Percentiles rank a stretch among this genome's conserved stretches.
These are phyloP conservation scores for Phaseolus lunatus DNA, from an alignment of 306 rosid genomes.

Conservation along the genomic window DNA sequence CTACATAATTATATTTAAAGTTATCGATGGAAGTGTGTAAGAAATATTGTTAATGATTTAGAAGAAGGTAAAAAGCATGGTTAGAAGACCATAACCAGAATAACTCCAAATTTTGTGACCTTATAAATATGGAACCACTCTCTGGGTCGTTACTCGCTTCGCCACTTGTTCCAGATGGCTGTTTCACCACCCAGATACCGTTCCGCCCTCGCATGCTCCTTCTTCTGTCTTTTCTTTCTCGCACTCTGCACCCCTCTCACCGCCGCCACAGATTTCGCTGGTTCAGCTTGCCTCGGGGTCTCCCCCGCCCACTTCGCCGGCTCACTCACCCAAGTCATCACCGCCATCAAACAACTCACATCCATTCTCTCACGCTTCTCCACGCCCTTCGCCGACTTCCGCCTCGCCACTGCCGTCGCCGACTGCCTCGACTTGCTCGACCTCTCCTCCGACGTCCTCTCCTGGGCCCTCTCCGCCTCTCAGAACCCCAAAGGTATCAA, in stretches of 20 bases:
- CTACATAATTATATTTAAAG: too few relatives aligned
- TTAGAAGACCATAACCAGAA: too few relatives aligned
- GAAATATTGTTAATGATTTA: too few relatives aligned
- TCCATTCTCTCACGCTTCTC: constrained; percentile 59
- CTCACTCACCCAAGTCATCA: constrained; percentile 50
- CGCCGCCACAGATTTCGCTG: not conserved
- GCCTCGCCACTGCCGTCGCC: constrained; percentile 65
- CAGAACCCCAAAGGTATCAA: constrained; percentile 58
- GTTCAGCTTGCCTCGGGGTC: constrained; percentile 56
- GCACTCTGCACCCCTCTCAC: constrained; percentile 20
- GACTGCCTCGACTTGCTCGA: constrained; percentile 84
- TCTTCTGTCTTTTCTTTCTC: constrained; percentile 15
- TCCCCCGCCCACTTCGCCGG: constrained; percentile 50
- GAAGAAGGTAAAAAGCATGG: too few relatives aligned
- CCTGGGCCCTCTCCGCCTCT: constrained; percentile 66
- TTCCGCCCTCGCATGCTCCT: not conserved
- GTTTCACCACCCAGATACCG: not conserved
- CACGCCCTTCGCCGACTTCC: constrained; percentile 51
- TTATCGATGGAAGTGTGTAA: too few relatives aligned
- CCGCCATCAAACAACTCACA: constrained; percentile 38
- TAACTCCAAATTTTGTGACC: not conserved
- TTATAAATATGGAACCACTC: constrained; percentile 43
- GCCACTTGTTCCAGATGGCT: constrained; percentile 45
- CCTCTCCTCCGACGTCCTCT: constrained; percentile 56
- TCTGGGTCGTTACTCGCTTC: not conserved